Conservation (phyloP, 192 early-diverging fungal species). For the Coemansia sp. region DNA sequence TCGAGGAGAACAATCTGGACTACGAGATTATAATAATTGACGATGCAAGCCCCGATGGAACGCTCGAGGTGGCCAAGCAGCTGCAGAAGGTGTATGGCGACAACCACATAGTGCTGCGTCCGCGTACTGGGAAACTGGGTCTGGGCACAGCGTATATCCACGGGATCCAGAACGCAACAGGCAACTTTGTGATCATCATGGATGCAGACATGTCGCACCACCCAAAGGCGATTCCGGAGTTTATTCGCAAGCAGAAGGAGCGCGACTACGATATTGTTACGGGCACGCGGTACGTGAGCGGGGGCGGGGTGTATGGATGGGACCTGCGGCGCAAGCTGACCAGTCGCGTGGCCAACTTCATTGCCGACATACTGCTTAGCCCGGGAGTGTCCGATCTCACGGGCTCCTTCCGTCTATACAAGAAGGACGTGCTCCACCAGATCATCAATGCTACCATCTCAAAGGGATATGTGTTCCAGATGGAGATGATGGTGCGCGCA, state of each 20-base stretch:
- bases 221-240: constrained; percentile 95
- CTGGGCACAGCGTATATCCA: constrained; percentile 95
- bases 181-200: constrained; percentile 97
- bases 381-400: constrained; percentile 94
- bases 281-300: constrained; percentile 84
- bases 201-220: constrained; percentile 99
- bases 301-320: constrained; percentile 98
- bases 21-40: constrained; percentile 98
- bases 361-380: constrained; percentile 82
- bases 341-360: constrained; percentile 95
- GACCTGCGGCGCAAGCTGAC: constrained; percentile 93
- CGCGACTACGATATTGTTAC: constrained; percentile 90
- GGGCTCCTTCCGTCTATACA: constrained; percentile 94
- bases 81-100: constrained; percentile 83
- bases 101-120: constrained; percentile 84
- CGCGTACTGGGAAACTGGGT: constrained; percentile 94
- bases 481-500: constrained; percentile 99
- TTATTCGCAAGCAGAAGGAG: constrained; percentile 83
- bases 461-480: constrained; percentile 99
- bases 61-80: constrained; percentile 89
- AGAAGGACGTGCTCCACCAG: constrained; percentile 81
- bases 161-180: constrained; percentile 90
- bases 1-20: constrained; percentile 79
- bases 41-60: constrained; percentile 93
- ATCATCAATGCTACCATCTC: constrained; percentile 88